Evolutionary conservation across 495 filamentous ascomycete species (phyloP), one percentile per base, ranked within the genome.

Genomic region (Xylaria curta): DNA sequence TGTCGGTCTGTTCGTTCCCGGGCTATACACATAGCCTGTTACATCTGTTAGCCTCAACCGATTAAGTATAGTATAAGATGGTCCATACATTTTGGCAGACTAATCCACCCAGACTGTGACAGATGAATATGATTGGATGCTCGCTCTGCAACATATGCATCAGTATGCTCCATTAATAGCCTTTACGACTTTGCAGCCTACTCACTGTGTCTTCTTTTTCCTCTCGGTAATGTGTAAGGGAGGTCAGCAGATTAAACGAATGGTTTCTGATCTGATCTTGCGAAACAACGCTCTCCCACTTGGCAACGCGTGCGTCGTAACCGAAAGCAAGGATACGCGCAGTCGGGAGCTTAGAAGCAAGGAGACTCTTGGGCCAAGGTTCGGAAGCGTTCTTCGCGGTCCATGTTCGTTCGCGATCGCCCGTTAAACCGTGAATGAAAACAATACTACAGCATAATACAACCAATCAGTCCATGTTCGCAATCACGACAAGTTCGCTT

Each of bases 81-180:
- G 5, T 2, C 17, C 0, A 12, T 56, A 77, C 76, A 75, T 76
- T 69, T 60, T 85, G 72, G 67, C 78, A 81, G 0, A 86, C 81
- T 0, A 86, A 76, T 46, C 84, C 83, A 44, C 68, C 72, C 72
- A 87, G 80, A 54, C 75, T 80, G 12, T 78, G 73, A 74, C 71
- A 85, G 31, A 78, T 72, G 60, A 79, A 77, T 65, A 79, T 74
- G 4, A 79, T 78, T 66, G 74, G 74, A 40, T 72, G 76, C 70
- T 73, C 76, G 53, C 69, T 73, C 53, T 54, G 13, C 21, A 24
- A 8, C 12, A 54, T 54, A 49, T 24, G 3, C 21, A 54, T 54
- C 51, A 54, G 51, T 15, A 54, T 17, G 2, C 10, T 51, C 1
- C n/a, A 1, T 13, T 7, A 24, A 7, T 9, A 51, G 19, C n/a